Percentiles rank a stretch among this genome's conserved stretches.
These are phyloP conservation scores for Quercus tomentella DNA, from an alignment of 331 rosid genomes.

Conservation along the genomic window DNA sequence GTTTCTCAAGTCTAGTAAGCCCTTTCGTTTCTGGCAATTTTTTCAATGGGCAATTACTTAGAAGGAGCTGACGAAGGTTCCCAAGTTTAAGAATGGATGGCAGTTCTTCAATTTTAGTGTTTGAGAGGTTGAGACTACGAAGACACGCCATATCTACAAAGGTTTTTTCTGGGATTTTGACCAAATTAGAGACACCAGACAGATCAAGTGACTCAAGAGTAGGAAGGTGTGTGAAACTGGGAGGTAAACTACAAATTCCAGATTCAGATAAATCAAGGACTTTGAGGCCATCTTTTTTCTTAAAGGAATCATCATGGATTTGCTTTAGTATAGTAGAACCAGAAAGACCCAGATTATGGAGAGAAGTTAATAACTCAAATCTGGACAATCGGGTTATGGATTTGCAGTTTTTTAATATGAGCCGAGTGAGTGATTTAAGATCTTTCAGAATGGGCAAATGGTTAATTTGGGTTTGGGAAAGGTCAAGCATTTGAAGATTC, in stretches of 20 bases:
- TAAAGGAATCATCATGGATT: conserved; percentile 10
- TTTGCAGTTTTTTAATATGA: conserved; percentile 9
- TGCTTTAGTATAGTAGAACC: conserved; percentile 12
- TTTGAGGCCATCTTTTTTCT: conserved; percentile 5
- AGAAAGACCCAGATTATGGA: conserved; percentile 31
- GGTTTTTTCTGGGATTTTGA: conserved; percentile 6
- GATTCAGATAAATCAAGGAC: conserved; percentile 27
- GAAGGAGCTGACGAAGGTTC: conserved; percentile 20
- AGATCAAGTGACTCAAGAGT: conserved; percentile 24
- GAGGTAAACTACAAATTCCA: conserved; percentile 4
- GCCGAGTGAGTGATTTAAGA: conserved; percentile 9
- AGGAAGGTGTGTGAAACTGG: conserved; percentile 5
- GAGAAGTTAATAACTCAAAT: neutral
- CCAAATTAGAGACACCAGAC: conserved; percentile 11
- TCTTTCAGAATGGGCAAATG: conserved; percentile 18
- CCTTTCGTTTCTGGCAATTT: neutral
- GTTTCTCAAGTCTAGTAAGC: conserved; percentile 13
- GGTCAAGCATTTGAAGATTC: conserved; percentile 21
- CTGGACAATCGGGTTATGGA: neutral
- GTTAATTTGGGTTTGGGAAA: conserved; percentile 20
- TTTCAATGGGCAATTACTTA: conserved; percentile 15
- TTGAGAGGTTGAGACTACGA: conserved; percentile 19
- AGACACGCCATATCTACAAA: conserved; percentile 18
- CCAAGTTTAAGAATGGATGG: conserved; percentile 13
- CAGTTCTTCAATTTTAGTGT: conserved; percentile 1